Evolutionary conservation across 1,284 basidiomycete genomes (phyloP).

Genomic region (Puccinia coronata): DNA sequence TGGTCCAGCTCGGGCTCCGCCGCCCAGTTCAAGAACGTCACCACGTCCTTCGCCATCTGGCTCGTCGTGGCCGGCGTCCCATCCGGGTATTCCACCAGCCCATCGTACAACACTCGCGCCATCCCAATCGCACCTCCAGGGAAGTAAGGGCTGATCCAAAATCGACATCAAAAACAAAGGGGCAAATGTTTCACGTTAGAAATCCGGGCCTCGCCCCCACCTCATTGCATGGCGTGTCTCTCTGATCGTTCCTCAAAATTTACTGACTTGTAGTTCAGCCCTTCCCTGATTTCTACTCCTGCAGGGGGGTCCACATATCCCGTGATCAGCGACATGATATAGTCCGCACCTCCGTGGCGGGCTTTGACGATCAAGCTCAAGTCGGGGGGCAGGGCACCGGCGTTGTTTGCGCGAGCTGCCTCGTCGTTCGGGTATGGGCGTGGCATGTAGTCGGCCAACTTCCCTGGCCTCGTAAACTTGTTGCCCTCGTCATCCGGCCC

Average conservation of each 20-base stretch:
- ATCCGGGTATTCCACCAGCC: constrained; percentile 90
- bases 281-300: constrained; percentile 92
- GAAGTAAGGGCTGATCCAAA: constrained; percentile 68
- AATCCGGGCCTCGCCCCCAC: not conserved
- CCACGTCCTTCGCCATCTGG: constrained; percentile 99
- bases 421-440: constrained; percentile 96
- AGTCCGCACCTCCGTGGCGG: constrained; percentile 96
- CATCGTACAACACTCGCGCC: constrained; percentile 92
- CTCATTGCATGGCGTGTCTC: too few species aligned
- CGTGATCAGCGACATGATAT: constrained; percentile 93
- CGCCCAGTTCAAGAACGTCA: constrained; percentile 74
- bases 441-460: constrained; percentile 95
- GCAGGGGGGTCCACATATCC: constrained; percentile 97
- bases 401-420: constrained; percentile 91
- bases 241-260: not conserved
- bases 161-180: not conserved
- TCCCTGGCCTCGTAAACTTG: constrained; percentile 98
- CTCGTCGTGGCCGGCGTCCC: constrained; percentile 95
- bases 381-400: constrained; percentile 94
- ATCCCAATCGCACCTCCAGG: constrained; percentile 96
- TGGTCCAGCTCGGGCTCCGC: constrained; percentile 97
- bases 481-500: constrained; percentile 93
- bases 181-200: not conserved
- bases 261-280: constrained; percentile 90
- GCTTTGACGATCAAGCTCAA: constrained; percentile 97